Base-by-base conservation (phyloP, 768 basidiomycete species). In the Tulasnella sp. region DNA sequence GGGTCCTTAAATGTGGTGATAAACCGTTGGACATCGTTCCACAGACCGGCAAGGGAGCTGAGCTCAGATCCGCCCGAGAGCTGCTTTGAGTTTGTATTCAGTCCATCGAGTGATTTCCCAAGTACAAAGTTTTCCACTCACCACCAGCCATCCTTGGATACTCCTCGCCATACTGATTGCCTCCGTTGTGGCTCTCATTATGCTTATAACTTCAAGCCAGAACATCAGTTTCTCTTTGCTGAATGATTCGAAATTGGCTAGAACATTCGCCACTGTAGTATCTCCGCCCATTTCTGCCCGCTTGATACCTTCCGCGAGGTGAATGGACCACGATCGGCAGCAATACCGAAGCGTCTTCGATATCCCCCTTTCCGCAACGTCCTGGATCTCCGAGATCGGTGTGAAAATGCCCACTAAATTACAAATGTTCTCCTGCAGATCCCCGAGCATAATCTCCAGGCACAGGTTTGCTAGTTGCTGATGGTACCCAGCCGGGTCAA, bases 221-320 rank as follows among this genome's bases (percentile, higher is more conserved):
- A n/a, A 54, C 54, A 54, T 54, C 22, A 54, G 24, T 7, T n/a
- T 54, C 54, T 54, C 54, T 5, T 24, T n/a, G 24, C 54, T 54
- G 54, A 54, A 54, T n/a, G 24, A 7, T 12, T 54, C 8, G 24
- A 54, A 7, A n/a, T 54, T 5, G 7, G 24, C 54, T 1, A n/a
- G 1, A 0, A 37, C 6, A 6, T n/a, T 12, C 4, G 7, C 24
- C 1, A 0, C n/a, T 0, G 54, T n/a, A 7, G 24, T 22, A n/a
- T 5, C n/a, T 54, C 8, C 9, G 24, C 24, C 22, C 1, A 1
- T 7, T 22, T 22, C 11, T 24, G 54, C 3, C 54, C 54, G 6
- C 54, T n/a, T 22, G 24, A 54, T 11, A n/a, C 54, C 54, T n/a
- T 54, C 24, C 54, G 54, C n/a, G 3, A 54, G 54, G 24, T 54